Evolutionary conservation across 2,329 filamentous ascomycete genomes (phyloP).

Genomic region (Metarhizium brunneum): DNA sequence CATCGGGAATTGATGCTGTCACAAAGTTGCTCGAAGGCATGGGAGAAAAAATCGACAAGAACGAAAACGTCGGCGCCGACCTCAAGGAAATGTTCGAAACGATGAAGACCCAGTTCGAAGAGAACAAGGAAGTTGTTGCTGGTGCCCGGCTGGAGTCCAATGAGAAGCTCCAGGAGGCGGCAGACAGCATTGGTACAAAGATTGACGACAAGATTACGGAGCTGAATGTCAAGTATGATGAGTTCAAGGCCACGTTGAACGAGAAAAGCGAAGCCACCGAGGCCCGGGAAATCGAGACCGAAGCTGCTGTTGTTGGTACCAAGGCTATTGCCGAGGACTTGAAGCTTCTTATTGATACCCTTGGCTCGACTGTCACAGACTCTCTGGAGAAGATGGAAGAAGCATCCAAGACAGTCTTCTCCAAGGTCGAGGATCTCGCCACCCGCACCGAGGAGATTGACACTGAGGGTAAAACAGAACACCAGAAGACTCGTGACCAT

Average conservation of each 20-base stretch:
- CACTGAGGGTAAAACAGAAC: conserved; percentile 64
- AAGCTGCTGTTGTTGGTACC: conserved; percentile 63
- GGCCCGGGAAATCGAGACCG: conserved; percentile 61
- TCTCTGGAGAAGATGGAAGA: conserved; percentile 79
- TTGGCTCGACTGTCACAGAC: conserved; percentile 72
- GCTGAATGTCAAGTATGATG: conserved; percentile 80
- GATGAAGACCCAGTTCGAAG: conserved; percentile 81
- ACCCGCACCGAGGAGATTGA: conserved; percentile 68
- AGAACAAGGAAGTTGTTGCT: conserved; percentile 69
- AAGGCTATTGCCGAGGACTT: conserved; percentile 81
- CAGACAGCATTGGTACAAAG: conserved; percentile 43
- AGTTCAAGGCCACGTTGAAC: conserved; percentile 66
- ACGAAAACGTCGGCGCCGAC: conserved; percentile 48
- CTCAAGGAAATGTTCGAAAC: conserved; percentile 64
- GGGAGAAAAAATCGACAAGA: conserved; percentile 51
- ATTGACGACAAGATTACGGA: conserved; percentile 62
- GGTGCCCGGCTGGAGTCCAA: conserved; percentile 76
- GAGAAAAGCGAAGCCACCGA: conserved; percentile 66
- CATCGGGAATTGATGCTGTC: conserved; percentile 61
- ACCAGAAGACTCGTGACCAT: conserved; percentile 74
- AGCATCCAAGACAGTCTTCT: conserved; percentile 80
- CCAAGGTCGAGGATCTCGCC: conserved; percentile 70
- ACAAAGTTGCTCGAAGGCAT: conserved; percentile 61
- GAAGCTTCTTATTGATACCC: conserved; percentile 74
- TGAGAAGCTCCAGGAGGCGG: conserved; percentile 58